Conservation (phyloP, 148 eudicot species). For the Limonium bicolor region DNA sequence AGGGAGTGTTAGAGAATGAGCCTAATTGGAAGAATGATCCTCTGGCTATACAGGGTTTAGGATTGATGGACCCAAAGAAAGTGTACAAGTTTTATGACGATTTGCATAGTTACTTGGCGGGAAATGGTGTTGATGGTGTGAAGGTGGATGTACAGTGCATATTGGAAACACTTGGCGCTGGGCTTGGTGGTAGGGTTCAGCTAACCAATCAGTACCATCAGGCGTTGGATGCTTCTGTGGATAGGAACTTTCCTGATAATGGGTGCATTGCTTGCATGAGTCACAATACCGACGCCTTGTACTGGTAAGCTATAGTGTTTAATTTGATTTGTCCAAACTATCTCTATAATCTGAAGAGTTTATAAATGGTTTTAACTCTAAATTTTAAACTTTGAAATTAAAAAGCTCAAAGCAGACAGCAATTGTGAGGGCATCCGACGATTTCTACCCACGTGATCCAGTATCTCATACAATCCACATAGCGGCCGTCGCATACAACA, state of each 20-base stretch:
- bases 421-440: constrained; percentile 83
- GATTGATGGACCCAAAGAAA: constrained; percentile 53
- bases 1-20: constrained; percentile 58
- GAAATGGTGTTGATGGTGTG: constrained; percentile 76
- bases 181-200: constrained; percentile 68
- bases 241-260: constrained; percentile 65
- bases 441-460: constrained; percentile 80
- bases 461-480: constrained; percentile 85
- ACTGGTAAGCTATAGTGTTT: constrained; percentile 25
- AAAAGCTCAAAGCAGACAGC: constrained; percentile 72
- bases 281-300: constrained; percentile 65
- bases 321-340: not conserved
- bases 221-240: constrained; percentile 68
- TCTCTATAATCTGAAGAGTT: too few species aligned
- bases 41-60: constrained; percentile 53
- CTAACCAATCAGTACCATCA: constrained; percentile 67
- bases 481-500: constrained; percentile 78
- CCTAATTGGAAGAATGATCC: constrained; percentile 57
- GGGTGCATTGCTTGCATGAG: constrained; percentile 95
- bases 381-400: constrained; percentile 1
- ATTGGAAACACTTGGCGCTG: constrained; percentile 68
- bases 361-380: not conserved
- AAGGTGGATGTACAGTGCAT: constrained; percentile 81
- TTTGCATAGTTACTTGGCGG: constrained; percentile 51
- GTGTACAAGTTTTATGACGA: constrained; percentile 64